A percentile compares a stretch with the other conserved stretches of the same genome.
phyloP scores from a whole-genome alignment of 805 yeast genomes.

The Candida qinlingensis region DNA sequence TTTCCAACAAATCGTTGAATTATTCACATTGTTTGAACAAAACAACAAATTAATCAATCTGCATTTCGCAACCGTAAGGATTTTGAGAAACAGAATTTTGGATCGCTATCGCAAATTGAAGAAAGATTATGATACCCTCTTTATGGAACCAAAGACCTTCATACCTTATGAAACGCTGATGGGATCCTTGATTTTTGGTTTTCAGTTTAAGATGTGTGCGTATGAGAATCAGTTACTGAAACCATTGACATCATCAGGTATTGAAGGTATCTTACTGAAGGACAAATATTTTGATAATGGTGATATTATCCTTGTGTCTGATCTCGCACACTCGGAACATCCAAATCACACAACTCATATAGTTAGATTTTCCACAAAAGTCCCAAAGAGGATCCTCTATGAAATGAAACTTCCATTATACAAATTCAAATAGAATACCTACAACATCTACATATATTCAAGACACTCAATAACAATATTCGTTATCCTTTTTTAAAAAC shows the following conservation, averaged over 20 bases:
- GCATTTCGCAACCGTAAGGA: neutral
- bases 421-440: constrained; percentile 17
- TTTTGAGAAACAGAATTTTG: neutral
- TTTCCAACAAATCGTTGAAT: neutral
- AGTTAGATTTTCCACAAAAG: neutral
- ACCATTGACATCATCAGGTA: neutral
- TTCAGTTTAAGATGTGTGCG: constrained; percentile 4
- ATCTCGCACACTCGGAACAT: neutral
- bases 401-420: constrained; percentile 1
- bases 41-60: neutral
- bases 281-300: neutral
- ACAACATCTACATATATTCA: too few relatives aligned
- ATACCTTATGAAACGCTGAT: neutral
- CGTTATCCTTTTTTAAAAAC: too few relatives aligned
- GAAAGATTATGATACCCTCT: neutral
- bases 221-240: neutral
- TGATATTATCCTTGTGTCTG: constrained; percentile 3
- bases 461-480: too few relatives aligned
- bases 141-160: neutral
- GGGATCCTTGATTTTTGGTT: constrained; percentile 2
- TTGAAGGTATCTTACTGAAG: neutral
- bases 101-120: neutral
- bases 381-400: neutral
- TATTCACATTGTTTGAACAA: constrained; percentile 1
- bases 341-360: neutral